These are phyloP conservation scores for Geranium incanum DNA, from an alignment of 441 rosid genomes.

Conservation along the genomic window DNA sequence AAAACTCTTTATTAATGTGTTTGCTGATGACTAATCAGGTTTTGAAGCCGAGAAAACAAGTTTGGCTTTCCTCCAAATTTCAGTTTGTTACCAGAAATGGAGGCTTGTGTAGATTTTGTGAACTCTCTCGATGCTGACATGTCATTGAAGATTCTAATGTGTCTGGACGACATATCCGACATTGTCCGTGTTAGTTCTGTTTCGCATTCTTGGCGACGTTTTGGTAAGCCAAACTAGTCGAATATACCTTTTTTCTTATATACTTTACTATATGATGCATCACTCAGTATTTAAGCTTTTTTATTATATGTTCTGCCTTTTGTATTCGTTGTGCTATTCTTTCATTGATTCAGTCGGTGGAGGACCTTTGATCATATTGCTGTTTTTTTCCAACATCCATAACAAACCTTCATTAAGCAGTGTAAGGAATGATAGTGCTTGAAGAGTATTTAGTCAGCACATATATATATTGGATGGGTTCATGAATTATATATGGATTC, in stretches of 20 bases:
- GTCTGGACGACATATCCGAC: conserved; percentile 59
- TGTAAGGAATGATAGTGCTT: neutral
- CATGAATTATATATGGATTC: neutral
- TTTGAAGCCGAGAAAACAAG: neutral
- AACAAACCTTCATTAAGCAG: neutral
- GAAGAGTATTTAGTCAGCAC: neutral
- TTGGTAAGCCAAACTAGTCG: conserved; percentile 39
- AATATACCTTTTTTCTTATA: too few relatives aligned
- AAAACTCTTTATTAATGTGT: neutral
- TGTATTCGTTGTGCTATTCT: neutral
- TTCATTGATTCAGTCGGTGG: neutral
- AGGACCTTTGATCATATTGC: neutral
- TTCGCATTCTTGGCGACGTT: conserved; percentile 57
- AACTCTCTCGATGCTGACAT: conserved; percentile 39
- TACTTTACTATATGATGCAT: too few relatives aligned
- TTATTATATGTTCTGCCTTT: conserved; percentile 3
- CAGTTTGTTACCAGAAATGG: neutral
- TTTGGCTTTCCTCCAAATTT: neutral
- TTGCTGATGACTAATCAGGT: neutral
- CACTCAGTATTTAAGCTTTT: neutral
- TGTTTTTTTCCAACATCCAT: neutral
- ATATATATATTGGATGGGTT: neutral
- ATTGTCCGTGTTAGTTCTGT: conserved; percentile 54
- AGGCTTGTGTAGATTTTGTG: conserved; percentile 35
- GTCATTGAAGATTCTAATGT: conserved; percentile 36